Evolutionary conservation across 2,329 filamentous ascomycete species (phyloP), one percentile per base, ranked within the genome.

Genomic region (Chaetomiaceae sp.): DNA sequence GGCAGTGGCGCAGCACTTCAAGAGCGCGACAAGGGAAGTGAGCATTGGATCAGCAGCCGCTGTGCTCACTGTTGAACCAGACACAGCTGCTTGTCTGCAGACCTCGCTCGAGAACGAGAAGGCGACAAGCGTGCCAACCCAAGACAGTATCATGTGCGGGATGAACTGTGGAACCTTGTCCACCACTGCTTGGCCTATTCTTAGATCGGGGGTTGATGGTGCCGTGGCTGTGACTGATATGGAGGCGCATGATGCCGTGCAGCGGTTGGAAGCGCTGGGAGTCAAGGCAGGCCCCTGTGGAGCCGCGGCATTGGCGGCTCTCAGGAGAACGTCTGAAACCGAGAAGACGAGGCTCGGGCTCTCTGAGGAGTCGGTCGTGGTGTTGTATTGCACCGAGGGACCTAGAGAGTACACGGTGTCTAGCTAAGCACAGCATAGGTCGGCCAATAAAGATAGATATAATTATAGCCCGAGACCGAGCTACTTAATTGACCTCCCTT

Each of bases 131-230:
- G 74, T 86, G 1, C 53, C 66, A 7, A 88, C 85, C 0, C 72
- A 71, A 0, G 69, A 78, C 2, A 89, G 84, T 0, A 88, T 88
- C 60, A 90, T 90, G 86, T 76, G 78, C 34, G 87, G 86, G 0
- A 79, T 90, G 71, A 82, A 87, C 58, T 90, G 86, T 56, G 86
- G 85, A 0, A 87, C 83, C 0, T 74, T 87, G 0, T 88, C 85
- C 0, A 72, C 72, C 0, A 81, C 77, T 0, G 83, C 86, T 0
- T 91, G 85, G 84, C 74, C 80, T 0, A 64, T 81, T 0, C 65
- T 91, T 3, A 67, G 71, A 7, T 64, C 71, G 0, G 79, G 82
- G 0, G 75, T 89, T 0, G 81, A 87, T 67, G 79, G 76, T 1
- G 79, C 77, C 48, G 67, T 84, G 0, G 78, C 77, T 0, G 75